phyloP scores from a whole-genome alignment of 495 filamentous ascomycete genomes.

The Lophium mytilinum region DNA sequence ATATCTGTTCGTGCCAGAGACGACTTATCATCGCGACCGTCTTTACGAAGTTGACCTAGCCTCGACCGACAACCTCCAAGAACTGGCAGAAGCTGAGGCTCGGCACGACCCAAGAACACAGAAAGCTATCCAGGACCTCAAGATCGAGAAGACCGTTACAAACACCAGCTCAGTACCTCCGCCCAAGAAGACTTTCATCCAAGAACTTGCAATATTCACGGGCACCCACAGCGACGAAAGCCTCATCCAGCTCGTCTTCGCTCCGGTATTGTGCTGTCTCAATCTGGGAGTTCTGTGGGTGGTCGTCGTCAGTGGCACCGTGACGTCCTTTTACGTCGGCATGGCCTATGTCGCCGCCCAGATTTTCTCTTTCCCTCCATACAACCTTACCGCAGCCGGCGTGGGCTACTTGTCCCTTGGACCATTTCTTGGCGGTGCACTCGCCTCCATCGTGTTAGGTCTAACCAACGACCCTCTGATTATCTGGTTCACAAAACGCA shows the following conservation, averaged over 20 bases:
- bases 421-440: slow-evolving; percentile 20
- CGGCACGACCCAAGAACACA: neutral
- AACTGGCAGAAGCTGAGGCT: slow-evolving; percentile 17
- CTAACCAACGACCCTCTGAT: slow-evolving; percentile 18
- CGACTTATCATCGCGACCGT: slow-evolving; percentile 20
- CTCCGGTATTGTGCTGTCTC: slow-evolving; percentile 16
- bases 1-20: slow-evolving; percentile 21
- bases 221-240: slow-evolving; percentile 20
- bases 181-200: slow-evolving; percentile 23
- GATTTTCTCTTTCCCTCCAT: slow-evolving; percentile 25
- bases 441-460: slow-evolving; percentile 18
- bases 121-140: neutral
- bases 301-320: slow-evolving; percentile 18
- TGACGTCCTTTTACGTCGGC: slow-evolving; percentile 23
- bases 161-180: slow-evolving; percentile 2
- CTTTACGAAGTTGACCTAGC: slow-evolving; percentile 22
- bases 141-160: slow-evolving; percentile 3
- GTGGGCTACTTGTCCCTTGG: slow-evolving; percentile 26
- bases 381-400: slow-evolving; percentile 18
- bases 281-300: slow-evolving; percentile 22
- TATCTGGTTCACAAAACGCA: slow-evolving; percentile 21
- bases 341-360: slow-evolving; percentile 24
- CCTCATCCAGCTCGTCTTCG: slow-evolving; percentile 22
- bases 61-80: slow-evolving; percentile 12
- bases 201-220: slow-evolving; percentile 18